Conservation (phyloP, 306 rosid genomes). For the Trifolium fragiferum region DNA sequence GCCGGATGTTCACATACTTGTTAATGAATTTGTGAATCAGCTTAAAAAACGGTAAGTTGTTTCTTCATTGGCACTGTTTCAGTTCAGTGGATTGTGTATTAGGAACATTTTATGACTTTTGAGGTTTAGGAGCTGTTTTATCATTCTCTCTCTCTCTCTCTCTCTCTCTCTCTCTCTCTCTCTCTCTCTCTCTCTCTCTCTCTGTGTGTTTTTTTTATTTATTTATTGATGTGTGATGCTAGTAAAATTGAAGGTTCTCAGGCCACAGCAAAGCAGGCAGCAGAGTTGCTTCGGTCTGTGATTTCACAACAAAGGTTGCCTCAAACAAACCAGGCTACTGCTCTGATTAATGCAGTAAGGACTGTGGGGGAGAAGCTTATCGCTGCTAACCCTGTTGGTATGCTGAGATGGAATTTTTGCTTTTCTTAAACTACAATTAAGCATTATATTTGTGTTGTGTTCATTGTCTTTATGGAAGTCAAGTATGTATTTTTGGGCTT, state of each 20-base stretch:
- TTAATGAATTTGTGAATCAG: slow-evolving; percentile 72
- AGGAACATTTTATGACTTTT: slow-evolving; percentile 19
- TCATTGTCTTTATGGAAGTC: neutral
- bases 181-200: neutral
- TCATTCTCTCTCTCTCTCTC: neutral
- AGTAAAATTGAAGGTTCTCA: slow-evolving; percentile 97
- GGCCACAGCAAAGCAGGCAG: slow-evolving; percentile 84
- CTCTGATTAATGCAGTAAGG: slow-evolving; percentile 82
- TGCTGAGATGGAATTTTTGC: slow-evolving; percentile 9
- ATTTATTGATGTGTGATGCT: slow-evolving; percentile 37
- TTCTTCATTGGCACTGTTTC: slow-evolving; percentile 13
- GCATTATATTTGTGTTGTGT: neutral
- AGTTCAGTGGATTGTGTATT: slow-evolving; percentile 29
- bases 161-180: neutral
- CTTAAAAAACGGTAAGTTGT: slow-evolving; percentile 74
- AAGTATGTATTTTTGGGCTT: slow-evolving; percentile 4
- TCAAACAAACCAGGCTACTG: slow-evolving; percentile 78
- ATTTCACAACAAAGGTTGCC: slow-evolving; percentile 88
- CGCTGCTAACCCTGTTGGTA: slow-evolving; percentile 95
- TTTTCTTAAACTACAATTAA: neutral
- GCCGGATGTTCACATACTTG: slow-evolving; percentile 89
- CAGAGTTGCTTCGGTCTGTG: slow-evolving; percentile 82
- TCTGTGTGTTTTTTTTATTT: neutral
- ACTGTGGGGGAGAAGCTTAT: slow-evolving; percentile 92
- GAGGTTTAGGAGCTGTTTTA: slow-evolving; percentile 6